Evolutionary conservation across 2,329 filamentous ascomycete species (phyloP).

Genomic region (Phialemonium atrogriseum): DNA sequence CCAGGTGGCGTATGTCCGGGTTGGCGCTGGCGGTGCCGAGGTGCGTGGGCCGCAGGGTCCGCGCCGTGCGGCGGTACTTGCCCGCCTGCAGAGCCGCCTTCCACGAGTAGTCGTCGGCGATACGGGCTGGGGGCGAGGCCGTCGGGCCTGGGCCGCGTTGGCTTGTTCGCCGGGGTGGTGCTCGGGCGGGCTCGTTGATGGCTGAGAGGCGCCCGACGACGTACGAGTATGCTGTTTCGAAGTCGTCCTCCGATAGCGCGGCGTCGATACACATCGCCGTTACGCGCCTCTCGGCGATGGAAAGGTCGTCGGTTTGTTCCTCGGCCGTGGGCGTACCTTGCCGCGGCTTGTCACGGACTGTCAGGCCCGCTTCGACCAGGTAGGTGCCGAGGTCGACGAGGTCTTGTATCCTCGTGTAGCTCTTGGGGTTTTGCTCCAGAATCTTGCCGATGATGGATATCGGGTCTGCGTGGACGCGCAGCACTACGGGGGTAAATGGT

Average conservation of each 20-base stretch:
- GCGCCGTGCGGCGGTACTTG: slow-evolving; percentile 53
- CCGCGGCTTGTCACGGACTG: slow-evolving; percentile 19
- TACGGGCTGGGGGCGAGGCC: slow-evolving; percentile 10
- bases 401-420: slow-evolving; percentile 68
- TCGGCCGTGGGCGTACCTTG: slow-evolving; percentile 15
- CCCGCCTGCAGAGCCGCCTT: slow-evolving; percentile 71
- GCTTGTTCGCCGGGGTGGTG: too few relatives aligned
- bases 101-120: slow-evolving; percentile 63
- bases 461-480: slow-evolving; percentile 70
- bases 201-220: slow-evolving; percentile 60
- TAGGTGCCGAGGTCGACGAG: slow-evolving; percentile 61
- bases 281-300: slow-evolving; percentile 53
- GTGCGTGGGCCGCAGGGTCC: slow-evolving; percentile 48
- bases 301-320: slow-evolving; percentile 20
- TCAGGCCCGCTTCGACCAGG: slow-evolving; percentile 54
- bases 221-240: slow-evolving; percentile 81
- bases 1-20: slow-evolving; percentile 59
- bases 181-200: slow-evolving; percentile 9
- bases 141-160: too few relatives aligned
- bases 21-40: slow-evolving; percentile 52
- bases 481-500: slow-evolving; percentile 68
- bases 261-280: slow-evolving; percentile 75
- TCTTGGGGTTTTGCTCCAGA: slow-evolving; percentile 65
- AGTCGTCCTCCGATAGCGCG: slow-evolving; percentile 67
- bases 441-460: slow-evolving; percentile 65